Percentiles rank a stretch among this genome's conserved stretches.
Conservation (phyloP, 1,139 yeast species). For the Meyerozyma smithsonii region DNA sequence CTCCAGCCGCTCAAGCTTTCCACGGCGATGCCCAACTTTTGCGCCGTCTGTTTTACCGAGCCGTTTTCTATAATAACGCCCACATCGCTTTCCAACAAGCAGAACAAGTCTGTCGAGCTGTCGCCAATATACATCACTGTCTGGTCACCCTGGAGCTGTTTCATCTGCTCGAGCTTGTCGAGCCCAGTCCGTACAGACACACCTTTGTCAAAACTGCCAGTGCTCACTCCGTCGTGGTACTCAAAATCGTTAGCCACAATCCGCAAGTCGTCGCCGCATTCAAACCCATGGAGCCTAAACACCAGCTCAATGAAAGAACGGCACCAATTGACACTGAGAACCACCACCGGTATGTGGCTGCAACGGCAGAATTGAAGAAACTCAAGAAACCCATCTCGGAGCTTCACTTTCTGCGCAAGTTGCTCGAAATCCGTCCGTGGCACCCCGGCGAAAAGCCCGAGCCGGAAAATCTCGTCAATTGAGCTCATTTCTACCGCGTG, state of each 20-base stretch:
- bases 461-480: conserved; percentile 37
- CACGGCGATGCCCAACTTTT: background rate
- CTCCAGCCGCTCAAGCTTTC: background rate
- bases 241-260: conserved; percentile 50
- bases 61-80: conserved; percentile 47
- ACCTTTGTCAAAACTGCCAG: conserved; percentile 29
- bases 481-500: conserved; percentile 47
- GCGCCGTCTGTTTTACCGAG: conserved; percentile 9
- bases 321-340: conserved; percentile 69
- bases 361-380: conserved; percentile 24
- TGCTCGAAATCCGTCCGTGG: conserved; percentile 22
- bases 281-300: conserved; percentile 29
- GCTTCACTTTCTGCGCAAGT: conserved; percentile 32
- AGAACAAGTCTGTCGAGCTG: conserved; percentile 57
- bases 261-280: conserved; percentile 14
- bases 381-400: conserved; percentile 42
- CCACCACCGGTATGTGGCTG: conserved; percentile 31
- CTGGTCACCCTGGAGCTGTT: conserved; percentile 14
- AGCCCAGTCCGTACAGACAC: conserved; percentile 47
- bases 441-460: conserved; percentile 44
- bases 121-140: conserved; percentile 56
- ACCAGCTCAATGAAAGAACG: conserved; percentile 41
- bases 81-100: conserved; percentile 43
- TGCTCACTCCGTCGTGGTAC: conserved; percentile 27
- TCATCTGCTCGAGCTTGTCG: conserved; percentile 42